phyloP scores from a whole-genome alignment of 2,329 filamentous ascomycete species.

The Sporothrix curviconia region DNA sequence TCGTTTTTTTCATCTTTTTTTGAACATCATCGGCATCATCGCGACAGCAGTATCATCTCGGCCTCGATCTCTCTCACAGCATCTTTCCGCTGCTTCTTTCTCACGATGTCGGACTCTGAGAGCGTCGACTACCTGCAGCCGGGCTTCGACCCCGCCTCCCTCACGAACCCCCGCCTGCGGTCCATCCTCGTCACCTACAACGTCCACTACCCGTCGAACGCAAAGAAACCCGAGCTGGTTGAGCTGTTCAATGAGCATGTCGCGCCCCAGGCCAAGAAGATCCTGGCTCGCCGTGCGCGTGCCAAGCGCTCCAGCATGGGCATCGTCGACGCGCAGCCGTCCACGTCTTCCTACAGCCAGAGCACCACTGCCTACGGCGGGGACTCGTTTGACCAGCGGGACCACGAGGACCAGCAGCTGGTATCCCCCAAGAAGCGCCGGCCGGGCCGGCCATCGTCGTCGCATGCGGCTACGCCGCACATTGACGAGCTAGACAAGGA shows the following conservation, averaged over 20 bases:
- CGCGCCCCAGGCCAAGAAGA: slow-evolving; percentile 67
- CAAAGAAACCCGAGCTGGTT: slow-evolving; percentile 86
- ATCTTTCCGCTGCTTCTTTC: background rate
- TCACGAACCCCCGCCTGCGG: slow-evolving; percentile 83
- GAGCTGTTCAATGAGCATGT: slow-evolving; percentile 76
- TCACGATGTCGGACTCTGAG: slow-evolving; percentile 58
- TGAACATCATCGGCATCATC: background rate
- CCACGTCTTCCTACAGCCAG: slow-evolving; percentile 48
- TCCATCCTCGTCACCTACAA: slow-evolving; percentile 88
- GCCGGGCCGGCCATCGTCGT: background rate
- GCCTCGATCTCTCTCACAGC: background rate
- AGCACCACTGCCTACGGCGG: slow-evolving; percentile 41
- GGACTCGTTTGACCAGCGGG: slow-evolving; percentile 51
- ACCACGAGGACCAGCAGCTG: slow-evolving; percentile 22
- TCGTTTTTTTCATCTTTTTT: background rate
- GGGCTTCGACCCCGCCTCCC: slow-evolving; percentile 73
- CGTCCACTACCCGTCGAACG: slow-evolving; percentile 75
- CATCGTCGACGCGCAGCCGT: slow-evolving; percentile 61
- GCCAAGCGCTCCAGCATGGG: slow-evolving; percentile 83
- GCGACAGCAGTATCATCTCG: background rate
- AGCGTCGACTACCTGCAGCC: slow-evolving; percentile 73
- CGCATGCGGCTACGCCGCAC: slow-evolving; percentile 26
- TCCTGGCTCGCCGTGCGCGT: slow-evolving; percentile 66
- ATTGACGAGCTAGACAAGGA: slow-evolving; percentile 47
- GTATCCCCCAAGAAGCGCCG: slow-evolving; percentile 1